Evolutionary conservation across 192 early-diverging fungal genomes (phyloP).

Genomic region (Gonapodya prolifera): DNA sequence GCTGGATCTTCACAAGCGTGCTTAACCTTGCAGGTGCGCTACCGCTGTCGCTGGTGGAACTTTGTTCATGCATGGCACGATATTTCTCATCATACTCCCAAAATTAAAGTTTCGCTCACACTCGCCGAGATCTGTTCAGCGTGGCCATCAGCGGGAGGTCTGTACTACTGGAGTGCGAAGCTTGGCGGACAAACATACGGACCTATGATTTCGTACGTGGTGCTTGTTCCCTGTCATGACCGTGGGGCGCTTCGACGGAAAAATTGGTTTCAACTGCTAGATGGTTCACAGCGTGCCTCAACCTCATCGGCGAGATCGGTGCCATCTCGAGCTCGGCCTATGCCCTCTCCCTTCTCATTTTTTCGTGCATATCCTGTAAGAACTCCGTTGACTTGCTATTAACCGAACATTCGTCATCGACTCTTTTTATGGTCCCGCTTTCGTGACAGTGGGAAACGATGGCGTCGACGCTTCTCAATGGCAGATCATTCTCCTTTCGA

Average conservation of each 20-base stretch:
- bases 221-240: background rate
- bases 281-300: constrained; percentile 32
- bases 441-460: no score
- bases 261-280: no score
- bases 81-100: background rate
- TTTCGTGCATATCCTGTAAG: no score
- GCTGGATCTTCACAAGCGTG: background rate
- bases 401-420: no score
- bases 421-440: no score
- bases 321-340: background rate
- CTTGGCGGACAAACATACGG: constrained; percentile 15
- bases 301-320: background rate
- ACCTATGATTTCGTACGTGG: background rate
- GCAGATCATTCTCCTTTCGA: background rate
- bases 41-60: background rate
- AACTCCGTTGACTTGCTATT: no score
- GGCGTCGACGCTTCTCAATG: background rate
- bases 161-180: constrained; percentile 37
- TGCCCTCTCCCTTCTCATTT: background rate
- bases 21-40: background rate
- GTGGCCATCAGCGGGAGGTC: constrained; percentile 32
- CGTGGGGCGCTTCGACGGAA: constrained; percentile 12
- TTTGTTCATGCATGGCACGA: no score
- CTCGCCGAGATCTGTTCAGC: constrained; percentile 32
- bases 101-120: background rate